A percentile compares a stretch with the other conserved stretches of the same genome.
Evolutionary conservation across 164 flowering plant species (phyloP).

Genomic region (Saururus chinensis): DNA sequence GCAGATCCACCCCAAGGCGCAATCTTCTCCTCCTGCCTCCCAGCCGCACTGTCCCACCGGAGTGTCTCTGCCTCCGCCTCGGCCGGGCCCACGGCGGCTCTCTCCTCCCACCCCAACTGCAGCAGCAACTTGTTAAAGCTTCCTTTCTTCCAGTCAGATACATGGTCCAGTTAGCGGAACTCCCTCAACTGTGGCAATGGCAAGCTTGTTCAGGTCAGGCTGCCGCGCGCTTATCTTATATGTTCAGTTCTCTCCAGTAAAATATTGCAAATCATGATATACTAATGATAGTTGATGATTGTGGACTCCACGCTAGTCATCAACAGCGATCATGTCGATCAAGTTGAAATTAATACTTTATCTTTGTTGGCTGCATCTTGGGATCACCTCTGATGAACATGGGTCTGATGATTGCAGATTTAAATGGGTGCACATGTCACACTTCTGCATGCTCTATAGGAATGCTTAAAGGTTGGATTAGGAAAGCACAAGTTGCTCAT

Average conservation of each 20-base stretch:
- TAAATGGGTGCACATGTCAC: neutral
- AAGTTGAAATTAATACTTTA: too few relatives aligned
- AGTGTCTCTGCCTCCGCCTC: neutral
- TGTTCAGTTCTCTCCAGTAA: too few relatives aligned
- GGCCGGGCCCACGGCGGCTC: neutral
- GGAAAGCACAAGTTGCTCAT: neutral
- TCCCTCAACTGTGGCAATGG: neutral
- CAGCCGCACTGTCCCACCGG: neutral
- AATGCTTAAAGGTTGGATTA: neutral
- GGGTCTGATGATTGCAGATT: neutral
- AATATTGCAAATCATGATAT: neutral
- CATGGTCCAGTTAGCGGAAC: neutral
- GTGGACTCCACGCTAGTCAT: constrained; percentile 1
- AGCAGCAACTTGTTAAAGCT: neutral
- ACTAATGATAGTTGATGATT: constrained; percentile 1
- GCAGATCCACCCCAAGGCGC: neutral
- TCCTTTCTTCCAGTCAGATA: neutral
- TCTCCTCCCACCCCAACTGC: neutral
- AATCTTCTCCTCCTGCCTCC: neutral
- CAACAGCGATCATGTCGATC: neutral
- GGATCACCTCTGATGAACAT: neutral
- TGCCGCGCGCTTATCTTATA: too few relatives aligned
- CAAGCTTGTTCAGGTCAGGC: neutral
- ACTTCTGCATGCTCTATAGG: neutral
- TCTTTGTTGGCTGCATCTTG: neutral